Base-by-base conservation (phyloP, 2,329 filamentous ascomycete genomes). In the Chrysoporthe cubensis region DNA sequence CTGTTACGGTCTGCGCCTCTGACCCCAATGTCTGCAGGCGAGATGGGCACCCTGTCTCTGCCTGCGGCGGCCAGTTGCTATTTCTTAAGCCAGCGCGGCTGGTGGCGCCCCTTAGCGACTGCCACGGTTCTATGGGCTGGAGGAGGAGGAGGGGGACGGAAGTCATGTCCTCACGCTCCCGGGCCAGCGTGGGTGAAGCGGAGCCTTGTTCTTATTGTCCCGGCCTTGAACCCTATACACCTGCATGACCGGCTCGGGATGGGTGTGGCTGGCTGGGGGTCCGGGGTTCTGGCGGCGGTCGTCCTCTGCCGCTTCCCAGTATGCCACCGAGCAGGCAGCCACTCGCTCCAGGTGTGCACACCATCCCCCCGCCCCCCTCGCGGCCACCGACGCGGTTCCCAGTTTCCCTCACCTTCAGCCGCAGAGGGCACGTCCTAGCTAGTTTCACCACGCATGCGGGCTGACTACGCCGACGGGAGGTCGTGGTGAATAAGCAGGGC, bases 361-460 rank as follows among this genome's bases (percentile, higher is more conserved):
- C 44, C 44, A 46, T 40, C 37, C 37, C 9, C 5, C 4, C 37
- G 5, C 37, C 5, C 11, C 44, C 18, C 44, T 46, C 13, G 1
- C 18, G 44, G 44, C 44, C 44, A 18, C 44, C 11, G 44, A 46
- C 4, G 14, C 14, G 44, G 4, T n/a, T 7, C 14, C 18, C 18
- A 40, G 44, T 13, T 26, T 26, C 18, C 18, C 11, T 46, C 50
- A 54, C 8, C 50, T 54, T 54, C 50, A 54, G 50, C 50, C 50
- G 50, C 50, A 54, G 21, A 54, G 50, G 50, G 26, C 50, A 9
- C 26, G 50, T 21, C 50, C 50, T 54, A 32, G 50, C 9, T 11
- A n/a, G 50, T 54, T 54, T 54, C 50, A 54, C 50, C 50, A 54
- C 21, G 13, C 37, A 5, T 54, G 50, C 50, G 50, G 50, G 50